Conservation (phyloP, 768 basidiomycete species). For the Daedalea quercina region DNA sequence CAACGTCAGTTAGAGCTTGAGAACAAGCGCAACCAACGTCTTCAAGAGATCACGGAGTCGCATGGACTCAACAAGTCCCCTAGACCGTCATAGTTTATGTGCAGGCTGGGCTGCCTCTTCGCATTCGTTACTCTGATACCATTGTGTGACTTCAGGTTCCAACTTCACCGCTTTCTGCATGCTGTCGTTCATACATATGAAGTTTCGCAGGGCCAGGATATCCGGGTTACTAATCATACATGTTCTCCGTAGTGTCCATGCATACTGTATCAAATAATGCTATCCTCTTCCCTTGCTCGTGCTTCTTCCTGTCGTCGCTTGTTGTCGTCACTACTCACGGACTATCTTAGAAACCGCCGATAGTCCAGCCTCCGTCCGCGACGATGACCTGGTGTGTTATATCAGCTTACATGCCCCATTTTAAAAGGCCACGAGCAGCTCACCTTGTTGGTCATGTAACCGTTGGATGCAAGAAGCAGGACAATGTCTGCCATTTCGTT, state of each 20-base stretch:
- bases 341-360: conserved; percentile 30
- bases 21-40: conserved; percentile 62
- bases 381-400: conserved; percentile 34
- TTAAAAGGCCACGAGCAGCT: conserved; percentile 1
- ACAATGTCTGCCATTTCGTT: conserved; percentile 47
- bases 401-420: background rate
- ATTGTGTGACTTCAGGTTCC: background rate
- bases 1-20: conserved; percentile 45
- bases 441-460: conserved; percentile 55
- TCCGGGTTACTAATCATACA: conserved; percentile 1
- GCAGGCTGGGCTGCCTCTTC: background rate
- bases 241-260: conserved; percentile 9
- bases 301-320: background rate
- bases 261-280: conserved; percentile 2
- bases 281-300: background rate
- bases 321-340: background rate
- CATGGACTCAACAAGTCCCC: background rate
- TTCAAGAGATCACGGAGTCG: conserved; percentile 39
- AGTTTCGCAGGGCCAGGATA: background rate
- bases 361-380: conserved; percentile 40
- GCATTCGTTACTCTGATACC: background rate
- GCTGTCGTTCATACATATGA: background rate
- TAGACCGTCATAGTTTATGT: background rate
- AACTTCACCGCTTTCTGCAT: background rate
- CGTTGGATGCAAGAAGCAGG: conserved; percentile 41